phyloP scores from a whole-genome alignment of 331 rosid genomes.

The Phaseolus coccineus region DNA sequence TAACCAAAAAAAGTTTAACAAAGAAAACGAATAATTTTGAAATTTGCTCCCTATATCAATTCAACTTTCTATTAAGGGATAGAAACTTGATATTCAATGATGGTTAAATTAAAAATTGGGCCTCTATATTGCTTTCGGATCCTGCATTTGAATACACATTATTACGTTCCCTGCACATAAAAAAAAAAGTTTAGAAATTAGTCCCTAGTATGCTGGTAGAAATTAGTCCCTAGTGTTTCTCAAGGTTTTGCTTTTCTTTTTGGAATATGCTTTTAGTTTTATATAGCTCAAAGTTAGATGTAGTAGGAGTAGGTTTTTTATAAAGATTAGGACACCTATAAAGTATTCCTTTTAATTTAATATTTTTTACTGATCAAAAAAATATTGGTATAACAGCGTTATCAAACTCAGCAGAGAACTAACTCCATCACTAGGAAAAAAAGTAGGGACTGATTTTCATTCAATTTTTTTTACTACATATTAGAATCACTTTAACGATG shows the following conservation, averaged over 20 bases:
- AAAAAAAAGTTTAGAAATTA: neutral
- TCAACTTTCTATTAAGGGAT: slow-evolving; percentile 24
- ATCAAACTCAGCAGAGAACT: neutral
- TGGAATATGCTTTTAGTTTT: no score
- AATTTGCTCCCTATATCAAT: neutral
- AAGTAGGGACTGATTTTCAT: neutral
- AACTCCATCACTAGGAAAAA: neutral
- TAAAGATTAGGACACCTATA: no score
- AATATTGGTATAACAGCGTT: neutral
- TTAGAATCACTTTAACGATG: neutral
- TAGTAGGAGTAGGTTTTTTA: no score
- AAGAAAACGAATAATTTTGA: slow-evolving; percentile 10
- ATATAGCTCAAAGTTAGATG: no score
- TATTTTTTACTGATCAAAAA: no score
- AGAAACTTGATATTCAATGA: slow-evolving; percentile 9
- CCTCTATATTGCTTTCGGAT: neutral
- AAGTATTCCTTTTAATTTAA: no score
- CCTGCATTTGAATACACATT: neutral
- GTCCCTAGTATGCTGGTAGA: no score
- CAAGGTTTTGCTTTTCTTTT: no score
- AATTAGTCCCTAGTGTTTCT: neutral
- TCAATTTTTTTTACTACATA: neutral
- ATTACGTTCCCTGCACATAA: neutral
- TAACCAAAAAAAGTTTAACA: neutral
- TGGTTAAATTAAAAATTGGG: neutral